phyloP scores from a whole-genome alignment of 2,329 filamentous ascomycete genomes.

The Pseudogymnoascus sp. region DNA sequence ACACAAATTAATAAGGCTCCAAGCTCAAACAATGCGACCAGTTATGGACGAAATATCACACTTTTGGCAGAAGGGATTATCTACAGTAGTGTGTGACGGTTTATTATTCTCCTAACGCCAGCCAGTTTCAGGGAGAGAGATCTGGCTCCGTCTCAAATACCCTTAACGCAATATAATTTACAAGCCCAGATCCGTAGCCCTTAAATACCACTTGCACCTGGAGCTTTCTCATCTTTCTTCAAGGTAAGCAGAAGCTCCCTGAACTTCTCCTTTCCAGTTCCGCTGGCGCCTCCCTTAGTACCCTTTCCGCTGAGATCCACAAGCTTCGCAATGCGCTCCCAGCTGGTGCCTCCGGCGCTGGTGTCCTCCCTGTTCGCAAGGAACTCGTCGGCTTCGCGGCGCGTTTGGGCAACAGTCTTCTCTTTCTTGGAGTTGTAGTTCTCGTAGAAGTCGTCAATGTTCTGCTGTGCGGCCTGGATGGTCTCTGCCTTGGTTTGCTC shows the following conservation, averaged over 20 bases:
- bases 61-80: background rate
- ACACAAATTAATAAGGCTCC: background rate
- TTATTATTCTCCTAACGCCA: slow-evolving; percentile 6
- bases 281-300: slow-evolving; percentile 72
- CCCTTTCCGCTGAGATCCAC: slow-evolving; percentile 97
- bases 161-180: slow-evolving; percentile 6
- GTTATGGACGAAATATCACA: background rate
- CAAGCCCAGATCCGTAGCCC: background rate
- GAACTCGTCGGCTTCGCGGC: slow-evolving; percentile 89
- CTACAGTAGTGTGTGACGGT: background rate
- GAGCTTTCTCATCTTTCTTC: slow-evolving; percentile 85
- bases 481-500: slow-evolving; percentile 76
- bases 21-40: background rate
- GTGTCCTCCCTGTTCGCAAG: slow-evolving; percentile 83
- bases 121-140: slow-evolving; percentile 3
- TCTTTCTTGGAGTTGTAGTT: slow-evolving; percentile 99
- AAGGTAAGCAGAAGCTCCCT: slow-evolving; percentile 79
- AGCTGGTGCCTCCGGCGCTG: slow-evolving; percentile 88
- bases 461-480: slow-evolving; percentile 78
- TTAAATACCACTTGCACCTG: slow-evolving; percentile 56
- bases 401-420: slow-evolving; percentile 80
- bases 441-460: slow-evolving; percentile 98
- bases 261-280: slow-evolving; percentile 93
- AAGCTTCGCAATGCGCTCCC: slow-evolving; percentile 95
- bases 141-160: slow-evolving; percentile 6